phyloP scores from a whole-genome alignment of 768 basidiomycete genomes.

The Aureoboletus auriporus region DNA sequence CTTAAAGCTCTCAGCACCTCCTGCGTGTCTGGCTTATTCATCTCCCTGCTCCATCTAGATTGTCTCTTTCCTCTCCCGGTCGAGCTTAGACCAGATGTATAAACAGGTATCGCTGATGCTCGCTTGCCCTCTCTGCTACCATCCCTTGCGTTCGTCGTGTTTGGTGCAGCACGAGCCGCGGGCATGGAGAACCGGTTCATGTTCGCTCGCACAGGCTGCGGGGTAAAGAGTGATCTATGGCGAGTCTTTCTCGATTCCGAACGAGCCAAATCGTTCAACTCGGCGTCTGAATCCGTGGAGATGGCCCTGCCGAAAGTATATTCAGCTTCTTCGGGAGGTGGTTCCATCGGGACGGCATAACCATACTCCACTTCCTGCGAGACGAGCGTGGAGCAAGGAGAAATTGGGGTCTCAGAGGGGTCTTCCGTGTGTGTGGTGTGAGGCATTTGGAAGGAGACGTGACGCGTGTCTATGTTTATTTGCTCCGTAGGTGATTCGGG shows the following conservation, averaged over 20 bases:
- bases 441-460: constrained; percentile 8
- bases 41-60: constrained; percentile 15
- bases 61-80: constrained; percentile 13
- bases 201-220: constrained; percentile 8
- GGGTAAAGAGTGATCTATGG: constrained; percentile 9
- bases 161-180: not conserved
- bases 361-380: not conserved
- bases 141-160: not conserved
- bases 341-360: too few relatives aligned
- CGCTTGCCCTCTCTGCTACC: constrained; percentile 4
- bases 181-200: constrained; percentile 20
- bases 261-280: not conserved
- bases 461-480: not conserved
- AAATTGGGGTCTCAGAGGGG: not conserved
- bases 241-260: not conserved
- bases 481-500: not conserved
- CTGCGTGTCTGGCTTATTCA: constrained; percentile 20
- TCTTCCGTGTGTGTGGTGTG: not conserved
- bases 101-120: not conserved
- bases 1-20: constrained; percentile 16
- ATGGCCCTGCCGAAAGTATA: too few relatives aligned
- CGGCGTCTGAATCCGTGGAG: not conserved
- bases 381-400: constrained; percentile 16
- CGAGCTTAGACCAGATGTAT: not conserved
- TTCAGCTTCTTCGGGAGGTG: too few relatives aligned